Evolutionary conservation across 2,329 filamentous ascomycete genomes (phyloP).

Genomic region (Aspergillus viridinutans): DNA sequence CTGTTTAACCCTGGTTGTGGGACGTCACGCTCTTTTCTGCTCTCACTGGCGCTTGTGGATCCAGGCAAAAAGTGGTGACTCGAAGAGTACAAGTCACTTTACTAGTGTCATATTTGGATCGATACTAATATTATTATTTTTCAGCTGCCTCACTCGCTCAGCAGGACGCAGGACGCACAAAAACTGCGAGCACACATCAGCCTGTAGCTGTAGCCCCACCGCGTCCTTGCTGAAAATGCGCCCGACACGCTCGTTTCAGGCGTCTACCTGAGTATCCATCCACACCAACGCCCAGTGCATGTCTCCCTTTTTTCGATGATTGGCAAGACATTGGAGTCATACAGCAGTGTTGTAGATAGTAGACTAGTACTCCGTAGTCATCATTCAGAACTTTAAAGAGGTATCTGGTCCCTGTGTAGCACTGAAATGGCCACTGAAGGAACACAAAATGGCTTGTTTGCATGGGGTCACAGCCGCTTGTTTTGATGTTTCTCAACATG

Average conservation of each 20-base stretch:
- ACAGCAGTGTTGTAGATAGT: background rate
- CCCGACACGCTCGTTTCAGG: slow-evolving; percentile 3
- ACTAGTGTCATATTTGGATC: background rate
- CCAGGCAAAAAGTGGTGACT: background rate
- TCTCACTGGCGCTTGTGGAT: background rate
- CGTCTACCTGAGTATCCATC: background rate
- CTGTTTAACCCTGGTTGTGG: background rate
- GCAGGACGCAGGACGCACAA: background rate
- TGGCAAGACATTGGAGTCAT: background rate
- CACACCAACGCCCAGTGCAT: background rate
- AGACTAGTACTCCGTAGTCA: background rate
- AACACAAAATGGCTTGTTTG: background rate
- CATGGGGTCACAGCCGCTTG: slow-evolving; percentile 1
- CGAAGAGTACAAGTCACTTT: background rate
- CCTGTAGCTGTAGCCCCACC: slow-evolving; percentile 8
- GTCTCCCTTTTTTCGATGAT: background rate
- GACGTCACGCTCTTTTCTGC: background rate
- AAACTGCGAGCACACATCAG: slow-evolving; percentile 5
- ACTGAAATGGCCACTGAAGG: background rate
- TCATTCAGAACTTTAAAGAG: background rate
- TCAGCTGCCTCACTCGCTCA: background rate
- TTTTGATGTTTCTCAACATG: slow-evolving; percentile 18
- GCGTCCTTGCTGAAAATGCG: slow-evolving; percentile 9
- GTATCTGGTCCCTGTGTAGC: background rate
- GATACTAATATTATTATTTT: background rate